Percentiles rank a stretch among this genome's conserved stretches.
Conservation (phyloP, 345 rosid species). For the Salix brachista region DNA sequence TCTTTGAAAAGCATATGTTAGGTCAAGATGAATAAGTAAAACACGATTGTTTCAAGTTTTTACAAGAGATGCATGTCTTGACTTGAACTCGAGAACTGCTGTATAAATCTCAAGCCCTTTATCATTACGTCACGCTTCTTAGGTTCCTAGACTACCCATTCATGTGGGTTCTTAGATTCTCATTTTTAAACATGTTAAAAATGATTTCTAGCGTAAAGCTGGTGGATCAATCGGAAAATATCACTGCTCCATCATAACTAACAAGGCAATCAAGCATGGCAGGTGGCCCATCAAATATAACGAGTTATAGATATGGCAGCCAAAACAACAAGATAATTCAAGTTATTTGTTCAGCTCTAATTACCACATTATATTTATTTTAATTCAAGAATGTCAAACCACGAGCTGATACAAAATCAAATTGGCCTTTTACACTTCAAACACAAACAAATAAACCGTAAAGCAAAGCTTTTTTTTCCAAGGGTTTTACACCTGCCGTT, state of each 20-base stretch:
- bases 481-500: no score
- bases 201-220: neutral
- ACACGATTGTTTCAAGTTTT: accelerated
- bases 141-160: neutral
- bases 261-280: neutral
- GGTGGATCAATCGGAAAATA: neutral
- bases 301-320: neutral
- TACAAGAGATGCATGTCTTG: accelerated
- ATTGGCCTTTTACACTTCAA: no score
- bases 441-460: no score
- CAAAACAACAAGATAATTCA: neutral
- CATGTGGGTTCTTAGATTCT: neutral
- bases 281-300: neutral
- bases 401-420: no score
- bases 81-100: accelerated
- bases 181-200: neutral
- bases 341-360: neutral
- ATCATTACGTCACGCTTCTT: no score
- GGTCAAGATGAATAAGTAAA: accelerated
- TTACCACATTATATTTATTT: neutral
- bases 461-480: no score
- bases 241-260: neutral
- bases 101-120: accelerated
- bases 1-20: no score
- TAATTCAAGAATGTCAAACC: neutral